phyloP scores from a whole-genome alignment of 345 rosid genomes.

The Eucalyptus curtisii region DNA sequence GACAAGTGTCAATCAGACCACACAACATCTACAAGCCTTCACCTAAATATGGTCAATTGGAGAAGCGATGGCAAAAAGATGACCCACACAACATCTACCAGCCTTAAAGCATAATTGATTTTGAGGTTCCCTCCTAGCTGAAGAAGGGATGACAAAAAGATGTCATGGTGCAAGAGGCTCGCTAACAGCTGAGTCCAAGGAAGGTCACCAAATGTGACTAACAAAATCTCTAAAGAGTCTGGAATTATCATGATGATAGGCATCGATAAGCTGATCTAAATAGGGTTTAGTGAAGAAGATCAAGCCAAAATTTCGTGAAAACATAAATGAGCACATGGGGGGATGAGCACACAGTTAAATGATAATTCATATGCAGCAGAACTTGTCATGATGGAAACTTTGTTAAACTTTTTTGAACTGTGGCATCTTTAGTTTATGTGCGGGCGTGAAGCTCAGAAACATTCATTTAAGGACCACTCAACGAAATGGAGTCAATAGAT shows the following conservation, averaged over 20 bases:
- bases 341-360: background rate
- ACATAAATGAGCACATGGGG: background rate
- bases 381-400: background rate
- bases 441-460: background rate
- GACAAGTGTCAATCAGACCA: background rate
- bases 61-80: background rate
- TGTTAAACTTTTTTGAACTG: background rate
- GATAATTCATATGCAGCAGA: background rate
- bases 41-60: background rate
- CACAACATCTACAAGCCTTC: background rate
- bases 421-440: background rate
- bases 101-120: background rate
- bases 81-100: background rate
- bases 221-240: background rate
- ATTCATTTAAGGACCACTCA: background rate
- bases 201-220: background rate
- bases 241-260: background rate
- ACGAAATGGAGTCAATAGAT: background rate
- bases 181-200: background rate
- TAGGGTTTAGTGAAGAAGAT: background rate
- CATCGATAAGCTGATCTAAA: background rate
- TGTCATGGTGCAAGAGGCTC: background rate
- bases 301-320: background rate
- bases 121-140: background rate
- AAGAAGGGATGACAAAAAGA: background rate